Conservation (phyloP, 179 eudicot species). For the Silene noctiflora region DNA sequence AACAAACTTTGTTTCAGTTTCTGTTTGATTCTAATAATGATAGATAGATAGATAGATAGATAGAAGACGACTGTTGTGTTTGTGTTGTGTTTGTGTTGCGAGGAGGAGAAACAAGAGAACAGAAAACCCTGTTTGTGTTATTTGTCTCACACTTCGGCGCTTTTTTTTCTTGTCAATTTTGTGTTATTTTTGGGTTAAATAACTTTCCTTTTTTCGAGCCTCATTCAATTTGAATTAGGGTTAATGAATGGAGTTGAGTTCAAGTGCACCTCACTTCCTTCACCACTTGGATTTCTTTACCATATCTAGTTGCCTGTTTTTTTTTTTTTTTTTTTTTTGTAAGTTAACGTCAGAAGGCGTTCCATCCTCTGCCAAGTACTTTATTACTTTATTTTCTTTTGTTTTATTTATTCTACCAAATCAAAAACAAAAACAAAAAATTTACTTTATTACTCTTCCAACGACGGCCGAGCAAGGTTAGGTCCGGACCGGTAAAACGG, state of each 20-base stretch:
- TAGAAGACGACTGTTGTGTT: not conserved
- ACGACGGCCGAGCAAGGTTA: too few relatives aligned
- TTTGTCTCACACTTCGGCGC: constrained; percentile 13
- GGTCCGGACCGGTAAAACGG: too few relatives aligned
- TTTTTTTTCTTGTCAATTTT: not conserved
- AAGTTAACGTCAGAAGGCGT: too few relatives aligned
- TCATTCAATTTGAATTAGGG: not conserved
- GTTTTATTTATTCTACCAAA: too few relatives aligned
- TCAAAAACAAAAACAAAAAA: too few relatives aligned
- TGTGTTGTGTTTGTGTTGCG: not conserved
- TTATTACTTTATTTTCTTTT: too few relatives aligned
- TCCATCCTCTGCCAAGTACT: too few relatives aligned
- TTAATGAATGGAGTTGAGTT: not conserved
- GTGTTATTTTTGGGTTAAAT: not conserved
- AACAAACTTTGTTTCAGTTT: too few relatives aligned
- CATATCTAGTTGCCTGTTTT: too few relatives aligned
- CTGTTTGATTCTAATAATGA: not conserved
- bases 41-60: not conserved
- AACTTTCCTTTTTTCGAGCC: not conserved
- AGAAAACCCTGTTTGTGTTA: constrained; percentile 11
- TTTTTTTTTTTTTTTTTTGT: not conserved
- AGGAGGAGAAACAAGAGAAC: not conserved
- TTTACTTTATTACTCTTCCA: too few relatives aligned
- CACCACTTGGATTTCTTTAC: not conserved
- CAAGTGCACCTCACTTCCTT: not conserved